Evolutionary conservation across 208 protist genomes (phyloP), one percentile per base, ranked within the genome.

Genomic region (Giardia muris): DNA sequence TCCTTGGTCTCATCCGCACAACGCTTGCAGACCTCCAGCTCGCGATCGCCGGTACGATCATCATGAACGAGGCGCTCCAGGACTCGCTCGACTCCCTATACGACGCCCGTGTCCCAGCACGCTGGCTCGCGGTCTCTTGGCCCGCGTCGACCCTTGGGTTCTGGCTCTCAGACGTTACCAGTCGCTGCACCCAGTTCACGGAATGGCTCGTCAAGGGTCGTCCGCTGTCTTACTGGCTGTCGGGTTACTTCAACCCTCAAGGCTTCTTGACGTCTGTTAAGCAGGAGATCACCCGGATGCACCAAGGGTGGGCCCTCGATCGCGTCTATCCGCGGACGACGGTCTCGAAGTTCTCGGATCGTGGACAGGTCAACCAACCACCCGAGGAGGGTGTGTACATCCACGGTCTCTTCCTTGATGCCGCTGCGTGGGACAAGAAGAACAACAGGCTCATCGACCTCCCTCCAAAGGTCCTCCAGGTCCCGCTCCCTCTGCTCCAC

Each of bases 181-280:
- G 94, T 19, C 96, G 98, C 43, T 96, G 96, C 92, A 95, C 98
- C 94, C 98, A 99, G 95, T 95, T 97, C 89, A 95, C 96, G 92
- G 94, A 87, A 43, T 99, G 98, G 98, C 94, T 97, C 19, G 87
- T 89, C 67, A 95, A 94, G 19, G 97, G 97, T 4, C 96, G 97
- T 0, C 97, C 97, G 47, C 94, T 95, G 87, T 95, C 96, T 76
- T 98, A 97, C 95, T 98, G 97, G 97, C 94, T 98, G 19, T 96
- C 97, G n/a, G 97, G 97, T 87, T 99, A 99, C 95, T 99, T 98
- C 96, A 99, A 99, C 96, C 97, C 97, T 86, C 97, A 92, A 67
- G 96, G 97, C 67, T 99, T 99, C 95, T 95, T 99, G 48, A 99
- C 98, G 30, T 97, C 97, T n/a, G 96, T 98, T 92, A 96, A 97